Percentiles rank a stretch among this genome's conserved stretches.
These are phyloP conservation scores for Isabelozyma rhagii DNA, from an alignment of 805 yeast species.

Conservation along the genomic window DNA sequence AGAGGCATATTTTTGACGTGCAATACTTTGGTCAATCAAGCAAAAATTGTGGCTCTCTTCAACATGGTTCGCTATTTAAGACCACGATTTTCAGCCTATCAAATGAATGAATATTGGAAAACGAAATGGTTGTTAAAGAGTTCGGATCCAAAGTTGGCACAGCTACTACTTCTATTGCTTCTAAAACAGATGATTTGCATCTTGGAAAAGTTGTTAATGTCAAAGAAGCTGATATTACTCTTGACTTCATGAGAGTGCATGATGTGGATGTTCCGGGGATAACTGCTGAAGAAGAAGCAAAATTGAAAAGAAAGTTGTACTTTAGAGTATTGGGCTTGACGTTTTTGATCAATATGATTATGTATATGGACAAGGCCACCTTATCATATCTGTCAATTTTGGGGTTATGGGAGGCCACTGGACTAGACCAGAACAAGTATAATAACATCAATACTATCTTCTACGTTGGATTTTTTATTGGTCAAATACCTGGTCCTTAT, in stretches of 20 bases:
- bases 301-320: slow-evolving; percentile 28
- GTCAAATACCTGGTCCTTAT: slow-evolving; percentile 42
- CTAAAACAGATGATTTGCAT: background rate
- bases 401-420: slow-evolving; percentile 46
- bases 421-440: slow-evolving; percentile 40
- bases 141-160: background rate
- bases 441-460: slow-evolving; percentile 51
- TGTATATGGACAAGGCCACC: slow-evolving; percentile 53
- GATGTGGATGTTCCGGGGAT: slow-evolving; percentile 32
- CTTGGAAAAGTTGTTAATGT: slow-evolving; percentile 11
- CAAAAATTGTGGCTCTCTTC: too few relatives aligned
- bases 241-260: slow-evolving; percentile 30
- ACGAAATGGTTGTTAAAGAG: background rate
- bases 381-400: slow-evolving; percentile 47
- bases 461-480: slow-evolving; percentile 49
- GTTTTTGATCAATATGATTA: slow-evolving; percentile 32
- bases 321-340: slow-evolving; percentile 24
- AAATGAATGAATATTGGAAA: too few relatives aligned
- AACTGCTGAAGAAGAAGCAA: slow-evolving; percentile 40
- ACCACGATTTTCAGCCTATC: too few relatives aligned
- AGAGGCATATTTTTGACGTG: too few relatives aligned
- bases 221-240: slow-evolving; percentile 37
- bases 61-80: too few relatives aligned
- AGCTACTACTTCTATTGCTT: background rate
- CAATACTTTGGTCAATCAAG: too few relatives aligned